Evolutionary conservation across 163 green algal genomes (phyloP).

Genomic region (Volvox carteri): DNA sequence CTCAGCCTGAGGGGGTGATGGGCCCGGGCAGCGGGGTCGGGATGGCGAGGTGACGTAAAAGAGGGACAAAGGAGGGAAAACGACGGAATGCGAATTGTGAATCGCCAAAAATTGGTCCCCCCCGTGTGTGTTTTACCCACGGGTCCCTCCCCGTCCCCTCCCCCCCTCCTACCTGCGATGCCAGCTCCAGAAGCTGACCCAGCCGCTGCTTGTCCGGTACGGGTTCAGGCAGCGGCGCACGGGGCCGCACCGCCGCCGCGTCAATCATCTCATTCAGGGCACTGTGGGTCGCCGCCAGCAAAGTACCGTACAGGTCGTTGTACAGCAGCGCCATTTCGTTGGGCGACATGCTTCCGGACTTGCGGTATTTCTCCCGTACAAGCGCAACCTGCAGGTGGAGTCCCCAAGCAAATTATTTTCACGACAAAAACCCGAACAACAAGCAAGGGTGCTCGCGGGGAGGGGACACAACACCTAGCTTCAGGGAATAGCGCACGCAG

Average conservation of each 20-base stretch:
- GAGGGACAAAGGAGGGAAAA: background rate
- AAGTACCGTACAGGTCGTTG: slow-evolving; percentile 52
- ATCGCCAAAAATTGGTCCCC: no score
- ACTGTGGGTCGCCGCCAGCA: slow-evolving; percentile 19
- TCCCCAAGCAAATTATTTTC: no score
- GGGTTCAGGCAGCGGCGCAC: slow-evolving; percentile 16
- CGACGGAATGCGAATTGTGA: background rate
- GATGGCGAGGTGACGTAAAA: background rate
- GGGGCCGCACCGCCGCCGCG: slow-evolving; percentile 8
- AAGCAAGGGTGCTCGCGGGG: no score
- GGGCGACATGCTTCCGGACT: slow-evolving; percentile 51
- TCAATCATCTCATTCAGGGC: slow-evolving; percentile 48
- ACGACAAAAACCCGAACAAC: no score
- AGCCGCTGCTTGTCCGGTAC: slow-evolving; percentile 45
- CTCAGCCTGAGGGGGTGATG: no score
- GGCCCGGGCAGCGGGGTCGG: background rate
- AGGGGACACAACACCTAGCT: no score
- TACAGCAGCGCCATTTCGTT: slow-evolving; percentile 59
- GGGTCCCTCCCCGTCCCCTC: no score
- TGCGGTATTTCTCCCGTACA: slow-evolving; percentile 58
- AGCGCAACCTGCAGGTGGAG: slow-evolving; percentile 26
- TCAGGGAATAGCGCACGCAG: no score
- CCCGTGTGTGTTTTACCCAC: background rate
- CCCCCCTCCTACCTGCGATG: slow-evolving; percentile 19
- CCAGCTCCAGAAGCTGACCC: slow-evolving; percentile 50